phyloP scores from a whole-genome alignment of 1,139 yeast genomes.

The Debaryomyces udenii region DNA sequence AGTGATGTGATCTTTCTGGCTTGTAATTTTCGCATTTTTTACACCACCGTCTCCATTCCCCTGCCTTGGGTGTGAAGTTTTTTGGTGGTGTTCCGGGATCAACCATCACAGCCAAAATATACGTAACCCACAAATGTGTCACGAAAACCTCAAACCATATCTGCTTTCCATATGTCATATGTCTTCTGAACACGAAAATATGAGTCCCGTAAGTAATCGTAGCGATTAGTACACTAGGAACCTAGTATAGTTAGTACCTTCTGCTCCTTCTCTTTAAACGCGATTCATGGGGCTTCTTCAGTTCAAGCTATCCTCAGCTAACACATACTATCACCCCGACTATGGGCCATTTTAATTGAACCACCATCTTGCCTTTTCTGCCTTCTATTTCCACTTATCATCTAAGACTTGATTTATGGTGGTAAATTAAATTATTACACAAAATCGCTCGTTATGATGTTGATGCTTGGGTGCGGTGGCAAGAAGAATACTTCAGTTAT shows the following conservation, averaged over 20 bases:
- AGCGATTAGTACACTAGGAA: slow-evolving; percentile 67
- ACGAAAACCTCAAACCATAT: slow-evolving; percentile 51
- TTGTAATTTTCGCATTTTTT: slow-evolving; percentile 82
- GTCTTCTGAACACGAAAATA: slow-evolving; percentile 54
- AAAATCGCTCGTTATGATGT: slow-evolving; percentile 5
- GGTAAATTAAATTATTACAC: slow-evolving; percentile 11
- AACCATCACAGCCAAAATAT: slow-evolving; percentile 52
- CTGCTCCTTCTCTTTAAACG: too few relatives aligned
- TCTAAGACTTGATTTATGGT: background rate
- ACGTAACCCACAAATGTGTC: slow-evolving; percentile 71
- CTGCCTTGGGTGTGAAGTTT: slow-evolving; percentile 28
- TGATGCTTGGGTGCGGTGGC: slow-evolving; percentile 15
- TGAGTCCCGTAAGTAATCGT: slow-evolving; percentile 69
- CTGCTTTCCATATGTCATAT: slow-evolving; percentile 44
- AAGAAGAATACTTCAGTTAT: slow-evolving; percentile 4
- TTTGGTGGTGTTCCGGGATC: slow-evolving; percentile 69
- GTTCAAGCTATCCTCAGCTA: background rate
- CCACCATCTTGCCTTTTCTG: slow-evolving; percentile 26
- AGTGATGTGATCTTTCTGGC: slow-evolving; percentile 94
- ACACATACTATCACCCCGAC: slow-evolving; percentile 54
- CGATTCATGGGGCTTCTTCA: background rate
- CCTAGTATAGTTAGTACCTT: slow-evolving; percentile 31
- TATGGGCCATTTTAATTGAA: slow-evolving; percentile 59
- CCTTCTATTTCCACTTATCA: background rate
- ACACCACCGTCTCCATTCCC: slow-evolving; percentile 46